phyloP scores from a whole-genome alignment of 2,329 filamentous ascomycete species.

The Cercospora canescens region DNA sequence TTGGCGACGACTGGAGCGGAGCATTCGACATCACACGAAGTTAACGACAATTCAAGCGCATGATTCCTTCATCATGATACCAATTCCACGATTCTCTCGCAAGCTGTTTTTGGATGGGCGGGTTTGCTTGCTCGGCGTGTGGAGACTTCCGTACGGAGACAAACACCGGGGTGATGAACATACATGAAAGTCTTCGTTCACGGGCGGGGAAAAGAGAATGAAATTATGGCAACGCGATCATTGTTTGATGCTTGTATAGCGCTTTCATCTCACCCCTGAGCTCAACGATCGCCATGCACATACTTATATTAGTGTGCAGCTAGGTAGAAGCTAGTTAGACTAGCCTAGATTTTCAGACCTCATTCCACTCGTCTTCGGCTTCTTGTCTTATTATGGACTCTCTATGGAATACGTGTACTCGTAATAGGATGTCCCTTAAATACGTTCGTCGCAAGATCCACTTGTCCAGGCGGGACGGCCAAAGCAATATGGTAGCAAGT shows the following conservation, averaged over 20 bases:
- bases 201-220: background rate
- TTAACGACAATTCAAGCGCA: background rate
- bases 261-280: background rate
- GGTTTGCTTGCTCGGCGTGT: background rate
- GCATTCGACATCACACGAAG: background rate
- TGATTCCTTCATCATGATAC: background rate
- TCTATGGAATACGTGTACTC: too few species aligned
- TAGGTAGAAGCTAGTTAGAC: background rate
- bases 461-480: too few species aligned
- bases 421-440: too few species aligned
- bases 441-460: too few species aligned
- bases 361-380: background rate
- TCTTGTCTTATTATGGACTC: too few species aligned
- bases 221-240: background rate
- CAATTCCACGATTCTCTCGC: background rate
- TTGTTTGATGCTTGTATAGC: background rate
- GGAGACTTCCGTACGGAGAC: background rate
- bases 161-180: background rate
- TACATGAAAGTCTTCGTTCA: background rate
- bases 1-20: background rate
- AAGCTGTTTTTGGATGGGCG: background rate
- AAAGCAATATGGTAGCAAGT: too few species aligned
- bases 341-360: background rate
- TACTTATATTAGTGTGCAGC: background rate
- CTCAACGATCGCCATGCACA: background rate